Evolutionary conservation across 192 early-diverging fungal genomes (phyloP).

Genomic region (Backusella circina): DNA sequence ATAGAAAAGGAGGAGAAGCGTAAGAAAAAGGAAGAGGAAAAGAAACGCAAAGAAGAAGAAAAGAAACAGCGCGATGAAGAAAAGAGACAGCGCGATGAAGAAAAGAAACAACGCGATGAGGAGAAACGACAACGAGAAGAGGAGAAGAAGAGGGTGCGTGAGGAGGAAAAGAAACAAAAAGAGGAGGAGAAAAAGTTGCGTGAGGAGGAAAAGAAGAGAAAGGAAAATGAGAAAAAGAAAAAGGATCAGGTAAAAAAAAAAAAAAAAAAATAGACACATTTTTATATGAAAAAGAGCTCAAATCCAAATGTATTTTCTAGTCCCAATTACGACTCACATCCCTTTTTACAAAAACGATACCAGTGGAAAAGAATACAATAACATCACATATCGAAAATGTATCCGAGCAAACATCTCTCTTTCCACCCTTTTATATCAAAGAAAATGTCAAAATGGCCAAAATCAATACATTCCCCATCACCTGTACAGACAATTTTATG

Average conservation of each 20-base stretch:
- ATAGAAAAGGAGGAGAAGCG: constrained; percentile 9
- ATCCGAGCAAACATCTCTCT: constrained; percentile 29
- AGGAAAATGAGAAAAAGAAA: constrained; percentile 37
- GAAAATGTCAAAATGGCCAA: constrained; percentile 41
- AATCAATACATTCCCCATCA: constrained; percentile 15
- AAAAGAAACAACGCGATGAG: constrained; percentile 28
- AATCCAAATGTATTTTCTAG: no score
- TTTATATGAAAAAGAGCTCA: no score
- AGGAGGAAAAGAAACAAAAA: constrained; percentile 33
- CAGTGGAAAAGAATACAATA: constrained; percentile 32
- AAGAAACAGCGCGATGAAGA: constrained; percentile 11
- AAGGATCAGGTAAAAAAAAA: not conserved
- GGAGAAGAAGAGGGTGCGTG: constrained; percentile 25
- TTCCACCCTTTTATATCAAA: constrained; percentile 62
- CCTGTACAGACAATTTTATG: not conserved
- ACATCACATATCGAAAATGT: constrained; percentile 26
- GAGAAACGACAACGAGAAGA: constrained; percentile 35
- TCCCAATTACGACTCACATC: constrained; percentile 28
- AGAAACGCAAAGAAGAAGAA: constrained; percentile 1
- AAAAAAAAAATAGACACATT: not conserved
- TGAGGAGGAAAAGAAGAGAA: constrained; percentile 41
- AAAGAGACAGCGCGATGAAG: constrained; percentile 31
- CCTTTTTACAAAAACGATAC: constrained; percentile 27
- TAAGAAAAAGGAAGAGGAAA: constrained; percentile 12
- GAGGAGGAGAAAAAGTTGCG: constrained; percentile 33